Base-by-base conservation (phyloP, 345 rosid genomes). In the Psidium friedrichsthalianum region DNA sequence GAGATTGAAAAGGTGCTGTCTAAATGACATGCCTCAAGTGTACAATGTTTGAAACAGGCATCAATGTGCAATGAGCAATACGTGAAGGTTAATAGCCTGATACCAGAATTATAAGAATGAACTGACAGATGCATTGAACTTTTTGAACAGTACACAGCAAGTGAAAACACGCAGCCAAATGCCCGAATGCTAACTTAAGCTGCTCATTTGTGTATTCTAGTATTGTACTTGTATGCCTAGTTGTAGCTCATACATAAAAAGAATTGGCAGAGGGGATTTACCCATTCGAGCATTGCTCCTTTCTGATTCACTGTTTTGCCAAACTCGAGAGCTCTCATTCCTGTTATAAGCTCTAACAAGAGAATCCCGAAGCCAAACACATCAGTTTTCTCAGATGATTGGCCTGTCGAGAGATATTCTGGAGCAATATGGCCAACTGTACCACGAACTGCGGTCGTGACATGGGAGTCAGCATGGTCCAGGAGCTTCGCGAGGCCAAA, bases 281-380 rank as follows among this genome's bases (percentile, higher is more conserved):
- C 99, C 99, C 98, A 95, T 84, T 94, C 98, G 42, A 94, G 98
- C 94, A 94, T 93, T 27, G 98, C 99, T 89, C 98, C 98, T 90
- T 96, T 95, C 91, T 94, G 95, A 84, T 92, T 92, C 56, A 90
- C 89, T 15, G 94, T 91, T 89, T 96, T 96, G 36, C 98, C 98
- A 84, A 94, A 94, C 93, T 96, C 98, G 0, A 96, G 95, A 58
- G 98, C 98, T 90, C 98, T 92, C 96, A 93, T 94, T 24, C 99
- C 98, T 32, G 99, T 96, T 13, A 96, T 95, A 78, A 96, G 97
- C 90, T 96, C 99, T 82, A 96, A 85, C 90, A 96, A 87, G 82
- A 96, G 97, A 89, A 96, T 94, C 87, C 98, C 99, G 11, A 96
- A 96, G 83, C 99, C 98, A 89, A 95, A 96, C 59, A 95, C 99